Evolutionary conservation across 768 basidiomycete species (phyloP), one percentile per base, ranked within the genome.

Genomic region (Tephrocybe sp.): DNA sequence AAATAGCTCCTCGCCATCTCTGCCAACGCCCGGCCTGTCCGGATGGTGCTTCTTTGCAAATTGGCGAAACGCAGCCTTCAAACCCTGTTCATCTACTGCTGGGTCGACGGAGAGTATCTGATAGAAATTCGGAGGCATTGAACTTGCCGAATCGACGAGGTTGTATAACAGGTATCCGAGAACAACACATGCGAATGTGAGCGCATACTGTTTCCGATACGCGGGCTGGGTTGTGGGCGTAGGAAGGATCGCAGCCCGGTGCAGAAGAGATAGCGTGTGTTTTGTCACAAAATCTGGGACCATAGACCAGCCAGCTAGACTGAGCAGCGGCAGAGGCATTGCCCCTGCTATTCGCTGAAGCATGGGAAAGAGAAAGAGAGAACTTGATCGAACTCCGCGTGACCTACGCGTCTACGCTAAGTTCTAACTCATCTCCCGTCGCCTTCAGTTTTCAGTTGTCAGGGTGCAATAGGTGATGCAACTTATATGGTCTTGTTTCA

Each of bases 11-110:
- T 84, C 84, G 7, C 85, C 85, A 16, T 70, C 65, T 0, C 68
- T 68, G 0, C 85, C 85, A 26, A 76, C 71, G 14, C 71, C 78
- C 6, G 80, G 80, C 51, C 85, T 76, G 69, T 94, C 92, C 0
- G 92, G 92, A 61, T 94, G 92, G 51, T 84, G 73, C 58, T 69
- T 74, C 64, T 78, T 81, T 19, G 87, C 92, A 58, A 93, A 92
- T 16, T 78, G 71, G 47, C 89, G 74, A 65, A 91, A 93, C 2
- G 85, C 89, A 5, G 69, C 54, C 68, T 89, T 92, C 55, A 94
- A 72, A 7, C 74, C 78, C 36, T 65, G 65, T 43, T 87, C 87
- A 61, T 89, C 86, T 0, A 84, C 83, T n/a, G 67, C 67, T 1
- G 84, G 79, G 6, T 67, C 51, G 2, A 88, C 81, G 4, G 78